Evolutionary conservation across 1,284 basidiomycete species (phyloP), one percentile per base, ranked within the genome.

Genomic region (Porodaedalea pini): DNA sequence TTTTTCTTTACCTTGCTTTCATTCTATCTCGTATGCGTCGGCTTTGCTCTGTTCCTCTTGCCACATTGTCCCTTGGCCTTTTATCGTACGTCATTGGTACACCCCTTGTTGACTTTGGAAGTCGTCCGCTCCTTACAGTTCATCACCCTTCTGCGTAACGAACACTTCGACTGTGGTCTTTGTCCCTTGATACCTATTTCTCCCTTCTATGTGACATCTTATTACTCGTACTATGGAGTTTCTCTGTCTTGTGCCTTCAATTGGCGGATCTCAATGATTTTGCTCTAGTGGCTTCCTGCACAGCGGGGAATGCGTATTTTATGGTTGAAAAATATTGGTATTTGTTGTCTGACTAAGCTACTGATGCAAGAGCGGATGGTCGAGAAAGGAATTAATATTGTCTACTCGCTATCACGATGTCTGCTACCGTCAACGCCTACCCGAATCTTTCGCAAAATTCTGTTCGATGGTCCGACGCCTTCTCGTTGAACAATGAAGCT

Each of bases 41-140:
- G 48, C 29, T 40, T 41, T 53, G 27, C 27, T 54, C 43, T 56
- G 43, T 43, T 45, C 41, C 49, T 52, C 19, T 31, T 50, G 21
- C 25, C 39, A n/a, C 27, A 6, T 36, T 29, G 19, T n/a, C 27
- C 23, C 23, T 34, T 59, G 48, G 50, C 31, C 49, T 40, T 53
- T 45, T 48, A 36, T 34, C 39, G 41, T 34, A 17, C 51, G 51
- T 43, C 41, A 44, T 34, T 44, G 27, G 55, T 56, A 51, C 55
- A 51, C 15, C 39, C 17, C 29, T 56, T 48, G 11, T 54, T 60
- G 54, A 48, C 49, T 52, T 39, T 47, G 51, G 34, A 54, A 51
- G 58, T 56, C 58, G 58, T 60, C 58, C 58, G 50, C 54, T 60
- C 58, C 40, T 60, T 58, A 37, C 31, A 4, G 34, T 54, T 25